Base-by-base conservation (phyloP, 1,284 basidiomycete genomes). In the Apiotrichum porosum region DNA sequence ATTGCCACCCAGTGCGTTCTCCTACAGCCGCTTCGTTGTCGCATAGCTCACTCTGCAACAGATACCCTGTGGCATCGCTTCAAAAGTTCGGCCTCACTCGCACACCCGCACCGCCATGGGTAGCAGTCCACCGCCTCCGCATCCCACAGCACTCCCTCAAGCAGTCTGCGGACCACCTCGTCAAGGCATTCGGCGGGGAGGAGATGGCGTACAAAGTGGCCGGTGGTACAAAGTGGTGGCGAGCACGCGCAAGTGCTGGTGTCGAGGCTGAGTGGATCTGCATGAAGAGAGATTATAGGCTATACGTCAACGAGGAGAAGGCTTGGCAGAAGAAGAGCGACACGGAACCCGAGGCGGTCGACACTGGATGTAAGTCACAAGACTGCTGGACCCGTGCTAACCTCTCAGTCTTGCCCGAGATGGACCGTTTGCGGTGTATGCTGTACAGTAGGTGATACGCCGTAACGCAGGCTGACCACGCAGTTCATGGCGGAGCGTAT, bases 151-250 rank as follows among this genome's bases (percentile, higher is more conserved):
- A 63, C 17, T 83, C 79, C 48, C 91, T 91, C 61, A 80, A 87
- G 39, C 77, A 84, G 23, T 89, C 94, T 0, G 90, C 94, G 1
- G 72, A 76, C 6, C 73, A 82, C 54, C 78, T 98, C 36, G 83
- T 93, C 46, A 76, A 81, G 49, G 90, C 84, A 1, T 78, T 98
- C 12, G 93, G 94, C 1, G 90, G 92, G 9, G 81, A 86, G 56
- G 84, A 85, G 26, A 76, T 79, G 43, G 81, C 87, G 9, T 81
- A 82, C 57, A 80, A 80, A 45, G 68, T 92, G 22, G 83, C 92
- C 2, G 93, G 93, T 15, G 94, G 93, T 2, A 83, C 83, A 8
- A 91, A 91, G 63, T 97, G 94, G 92, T 97, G 93, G 94, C 92
- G 93, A 69, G 86, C 91, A 17, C 82, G 89, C 30, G 83, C 85